Conservation (phyloP, 1,139 yeast species). For the Yamadazyma triangularis region DNA sequence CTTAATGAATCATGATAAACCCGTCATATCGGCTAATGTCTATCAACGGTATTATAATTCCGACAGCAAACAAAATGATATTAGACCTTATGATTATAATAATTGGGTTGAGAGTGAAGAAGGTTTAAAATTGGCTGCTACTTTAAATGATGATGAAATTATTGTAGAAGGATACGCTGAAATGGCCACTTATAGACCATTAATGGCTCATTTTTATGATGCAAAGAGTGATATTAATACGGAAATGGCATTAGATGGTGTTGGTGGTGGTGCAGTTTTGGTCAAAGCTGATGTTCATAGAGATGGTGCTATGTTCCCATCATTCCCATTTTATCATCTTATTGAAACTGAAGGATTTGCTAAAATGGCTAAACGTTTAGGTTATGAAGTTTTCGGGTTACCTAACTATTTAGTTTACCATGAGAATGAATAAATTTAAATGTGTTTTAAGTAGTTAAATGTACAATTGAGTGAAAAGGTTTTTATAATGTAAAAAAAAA, state of each 20-base stretch:
- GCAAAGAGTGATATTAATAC: conserved; percentile 54
- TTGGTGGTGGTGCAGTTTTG: conserved; percentile 93
- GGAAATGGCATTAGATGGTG: conserved; percentile 88
- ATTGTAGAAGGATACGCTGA: conserved; percentile 90
- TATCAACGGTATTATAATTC: conserved; percentile 73
- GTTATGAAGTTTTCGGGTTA: conserved; percentile 85
- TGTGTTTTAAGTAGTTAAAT: too few species aligned
- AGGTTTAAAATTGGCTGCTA: conserved; percentile 69
- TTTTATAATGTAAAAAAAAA: too few species aligned
- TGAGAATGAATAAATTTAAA: conserved; percentile 48
- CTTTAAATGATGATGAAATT: conserved; percentile 81
- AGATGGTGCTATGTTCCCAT: conserved; percentile 99
- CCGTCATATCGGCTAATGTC: conserved; percentile 87
- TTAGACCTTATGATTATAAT: conserved; percentile 91
- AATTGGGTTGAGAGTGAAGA: conserved; percentile 94
- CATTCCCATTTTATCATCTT: conserved; percentile 93
- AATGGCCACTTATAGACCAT: conserved; percentile 89
- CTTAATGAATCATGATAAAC: conserved; percentile 78
- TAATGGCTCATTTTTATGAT: conserved; percentile 87
- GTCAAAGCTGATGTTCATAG: conserved; percentile 97
- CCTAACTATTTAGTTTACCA: conserved; percentile 94
- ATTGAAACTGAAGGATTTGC: conserved; percentile 99
- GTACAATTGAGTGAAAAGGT: too few species aligned
- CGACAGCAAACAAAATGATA: conserved; percentile 50
- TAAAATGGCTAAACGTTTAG: conserved; percentile 92